Evolutionary conservation across 148 eudicot species (phyloP).

Genomic region (Rhododendron williamsianum): DNA sequence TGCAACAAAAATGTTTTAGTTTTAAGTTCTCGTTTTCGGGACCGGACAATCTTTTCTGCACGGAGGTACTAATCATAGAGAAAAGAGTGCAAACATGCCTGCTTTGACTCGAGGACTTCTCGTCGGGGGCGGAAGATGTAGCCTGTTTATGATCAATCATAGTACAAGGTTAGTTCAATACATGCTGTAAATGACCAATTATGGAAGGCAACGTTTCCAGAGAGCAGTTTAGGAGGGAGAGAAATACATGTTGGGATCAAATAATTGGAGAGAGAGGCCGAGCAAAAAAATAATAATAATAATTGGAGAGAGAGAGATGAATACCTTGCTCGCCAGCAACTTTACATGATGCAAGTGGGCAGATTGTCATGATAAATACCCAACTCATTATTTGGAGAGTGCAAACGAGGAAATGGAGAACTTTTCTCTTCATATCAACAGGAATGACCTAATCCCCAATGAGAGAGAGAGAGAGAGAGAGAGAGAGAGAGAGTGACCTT

Average conservation of each 20-base stretch:
- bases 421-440: slow-evolving; percentile 11
- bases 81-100: too few relatives aligned
- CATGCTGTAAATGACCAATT: background rate
- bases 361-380: slow-evolving; percentile 3
- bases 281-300: too few relatives aligned
- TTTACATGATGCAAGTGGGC: background rate
- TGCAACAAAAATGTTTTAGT: too few relatives aligned
- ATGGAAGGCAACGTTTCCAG: background rate
- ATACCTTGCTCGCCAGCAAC: slow-evolving; percentile 5
- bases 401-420: background rate
- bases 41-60: too few relatives aligned
- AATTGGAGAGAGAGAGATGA: background rate
- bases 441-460: too few relatives aligned
- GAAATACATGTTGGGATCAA: background rate
- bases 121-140: background rate
- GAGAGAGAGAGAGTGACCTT: background rate
- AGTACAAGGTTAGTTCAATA: background rate
- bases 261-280: too few relatives aligned
- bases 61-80: too few relatives aligned
- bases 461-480: background rate
- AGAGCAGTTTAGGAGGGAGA: background rate
- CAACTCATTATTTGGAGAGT: background rate
- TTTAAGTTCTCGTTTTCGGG: too few relatives aligned
- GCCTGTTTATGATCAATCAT: background rate
- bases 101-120: slow-evolving; percentile 4